Evolutionary conservation across 306 rosid species (phyloP).

Genomic region (Begonia peltatifolia): DNA sequence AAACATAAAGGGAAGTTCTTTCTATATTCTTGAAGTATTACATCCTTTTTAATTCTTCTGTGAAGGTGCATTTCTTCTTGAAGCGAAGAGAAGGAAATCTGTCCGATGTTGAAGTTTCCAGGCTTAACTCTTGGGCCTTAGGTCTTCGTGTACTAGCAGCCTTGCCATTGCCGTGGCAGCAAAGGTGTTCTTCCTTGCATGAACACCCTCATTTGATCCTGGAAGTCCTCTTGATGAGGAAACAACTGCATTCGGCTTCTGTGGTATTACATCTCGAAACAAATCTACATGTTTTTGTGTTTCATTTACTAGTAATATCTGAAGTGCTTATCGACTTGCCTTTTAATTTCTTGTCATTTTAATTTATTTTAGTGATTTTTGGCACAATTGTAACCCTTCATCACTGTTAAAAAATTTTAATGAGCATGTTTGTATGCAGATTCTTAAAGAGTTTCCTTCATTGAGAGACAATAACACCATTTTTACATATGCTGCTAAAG

Average conservation of each 20-base stretch:
- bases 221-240: slow-evolving; percentile 95
- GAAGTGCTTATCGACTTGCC: too few relatives aligned
- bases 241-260: slow-evolving; percentile 85
- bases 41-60: slow-evolving; percentile 13
- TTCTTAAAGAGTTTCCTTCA: slow-evolving; percentile 79
- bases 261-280: slow-evolving; percentile 35
- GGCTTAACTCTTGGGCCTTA: slow-evolving; percentile 96
- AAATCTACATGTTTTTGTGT: too few relatives aligned
- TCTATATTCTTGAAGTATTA: slow-evolving; percentile 14
- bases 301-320: too few relatives aligned
- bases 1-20: background rate
- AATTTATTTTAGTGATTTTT: background rate
- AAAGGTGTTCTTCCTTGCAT: slow-evolving; percentile 91
- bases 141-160: slow-evolving; percentile 94
- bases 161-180: slow-evolving; percentile 97
- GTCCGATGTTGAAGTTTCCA: slow-evolving; percentile 67
- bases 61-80: slow-evolving; percentile 92
- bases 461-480: slow-evolving; percentile 67
- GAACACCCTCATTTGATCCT: slow-evolving; percentile 87
- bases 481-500: slow-evolving; percentile 68
- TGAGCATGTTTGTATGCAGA: slow-evolving; percentile 23
- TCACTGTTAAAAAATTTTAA: background rate
- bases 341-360: too few relatives aligned
- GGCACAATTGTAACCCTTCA: background rate
- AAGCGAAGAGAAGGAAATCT: slow-evolving; percentile 97